Evolutionary conservation across 2,329 filamentous ascomycete species (phyloP), one percentile per base, ranked within the genome.

Genomic region (Paecilomyces dactylethromorphus): DNA sequence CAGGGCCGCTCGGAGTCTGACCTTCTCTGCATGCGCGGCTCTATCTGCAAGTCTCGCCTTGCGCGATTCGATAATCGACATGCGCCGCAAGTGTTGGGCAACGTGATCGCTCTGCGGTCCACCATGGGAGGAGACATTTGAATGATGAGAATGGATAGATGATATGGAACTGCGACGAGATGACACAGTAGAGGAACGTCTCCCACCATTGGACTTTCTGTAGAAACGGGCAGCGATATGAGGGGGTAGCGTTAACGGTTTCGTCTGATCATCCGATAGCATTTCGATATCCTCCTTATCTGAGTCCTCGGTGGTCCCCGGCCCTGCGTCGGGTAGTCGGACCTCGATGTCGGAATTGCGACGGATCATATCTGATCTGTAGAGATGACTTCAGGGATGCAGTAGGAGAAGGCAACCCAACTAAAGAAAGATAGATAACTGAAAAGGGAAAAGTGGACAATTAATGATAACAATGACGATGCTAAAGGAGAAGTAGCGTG

Each of bases 101-200:
- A 87, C 75, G 68, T 86, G 81, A 63, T 84, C 83, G 67, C 80
- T 82, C 64, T 84, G 81, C 54, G 79, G 78, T 24, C 76, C 71
- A 58, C 78, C 79, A 72, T 76, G 78, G 53, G 74, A 71, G 11
- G 76, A 76, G 35, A 80, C 76, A 64, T 75, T 80, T 7, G 85
- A 86, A 59, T 82, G 80, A 63, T 84, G 84, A 24, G 84, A 87
- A 66, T 86, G 83, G 26, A 83, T 78, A 1, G 85, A 88, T 22
- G 85, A 87, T 3, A 87, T 76, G 8, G 85, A 87, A 70, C 85
- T 87, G 60, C 85, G 81, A 62, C 85, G 83, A 52, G 85, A 87
- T 7, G 85, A 87, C 53, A 82, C 77, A 12, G 82, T 81, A 11
- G 85, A 87, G 29, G 84, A 84, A 70, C 84, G 85, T 57, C 82